phyloP scores from a whole-genome alignment of 2,329 filamentous ascomycete species.

The Xenosphaeropsis pyriputrescens region DNA sequence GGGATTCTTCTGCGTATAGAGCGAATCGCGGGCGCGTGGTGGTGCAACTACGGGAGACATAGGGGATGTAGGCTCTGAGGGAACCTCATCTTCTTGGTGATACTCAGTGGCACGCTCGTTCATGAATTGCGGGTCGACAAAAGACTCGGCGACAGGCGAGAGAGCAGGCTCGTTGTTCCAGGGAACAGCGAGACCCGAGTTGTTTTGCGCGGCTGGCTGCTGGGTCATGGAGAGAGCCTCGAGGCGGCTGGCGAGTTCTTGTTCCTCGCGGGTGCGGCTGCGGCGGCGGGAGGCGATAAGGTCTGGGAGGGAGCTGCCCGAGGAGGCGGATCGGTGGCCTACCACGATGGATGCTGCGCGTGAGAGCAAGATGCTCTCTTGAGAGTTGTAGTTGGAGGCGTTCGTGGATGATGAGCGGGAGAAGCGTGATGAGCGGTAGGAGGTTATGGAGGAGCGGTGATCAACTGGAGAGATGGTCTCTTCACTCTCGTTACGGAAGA shows the following conservation, averaged over 20 bases:
- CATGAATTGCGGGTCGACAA: neutral
- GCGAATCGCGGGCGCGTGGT: too few species aligned
- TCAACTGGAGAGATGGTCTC: slow-evolving; percentile 14
- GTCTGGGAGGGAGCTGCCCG: slow-evolving; percentile 17
- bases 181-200: too few species aligned
- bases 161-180: neutral
- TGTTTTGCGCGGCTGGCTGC: neutral
- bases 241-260: neutral
- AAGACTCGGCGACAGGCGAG: neutral
- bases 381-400: slow-evolving; percentile 11
- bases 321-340: slow-evolving; percentile 13
- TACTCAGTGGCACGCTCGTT: neutral
- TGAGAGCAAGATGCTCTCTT: slow-evolving; percentile 13
- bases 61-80: too few species aligned
- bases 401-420: slow-evolving; percentile 15
- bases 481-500: slow-evolving; percentile 1
- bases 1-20: too few species aligned
- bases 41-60: too few species aligned
- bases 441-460: slow-evolving; percentile 15
- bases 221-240: neutral
- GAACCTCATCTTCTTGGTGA: neutral
- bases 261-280: slow-evolving; percentile 4
- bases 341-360: slow-evolving; percentile 7
- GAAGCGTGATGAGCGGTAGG: slow-evolving; percentile 16
- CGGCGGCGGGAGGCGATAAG: slow-evolving; percentile 12